phyloP scores from a whole-genome alignment of 768 basidiomycete species.

The Collybia sordida region DNA sequence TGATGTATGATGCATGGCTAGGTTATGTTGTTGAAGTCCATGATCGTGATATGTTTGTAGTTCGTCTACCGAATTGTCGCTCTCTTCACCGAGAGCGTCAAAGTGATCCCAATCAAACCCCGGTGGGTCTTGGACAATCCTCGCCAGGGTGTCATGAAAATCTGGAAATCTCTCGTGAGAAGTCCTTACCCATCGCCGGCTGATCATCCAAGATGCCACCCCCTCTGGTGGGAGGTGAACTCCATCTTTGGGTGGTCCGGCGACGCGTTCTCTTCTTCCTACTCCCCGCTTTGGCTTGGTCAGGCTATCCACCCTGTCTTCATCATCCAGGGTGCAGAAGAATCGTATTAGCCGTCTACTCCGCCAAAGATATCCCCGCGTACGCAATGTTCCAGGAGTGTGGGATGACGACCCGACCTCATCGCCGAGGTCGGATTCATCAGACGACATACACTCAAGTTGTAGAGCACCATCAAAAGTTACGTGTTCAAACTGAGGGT shows the following conservation, averaged over 20 bases:
- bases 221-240: conserved; percentile 62
- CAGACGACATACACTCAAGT: conserved; percentile 78
- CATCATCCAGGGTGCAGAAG: conserved; percentile 60
- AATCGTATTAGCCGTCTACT: conserved; percentile 61
- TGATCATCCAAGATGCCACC: conserved; percentile 75
- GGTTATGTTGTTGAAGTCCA: neutral
- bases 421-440: conserved; percentile 56
- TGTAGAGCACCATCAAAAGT: conserved; percentile 72
- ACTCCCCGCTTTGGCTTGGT: conserved; percentile 56
- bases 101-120: conserved; percentile 53
- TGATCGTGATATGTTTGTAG: conserved; percentile 2
- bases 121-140: conserved; percentile 42
- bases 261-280: conserved; percentile 53
- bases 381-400: conserved; percentile 40
- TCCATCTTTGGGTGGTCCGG: conserved; percentile 57
- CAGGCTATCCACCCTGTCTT: conserved; percentile 43
- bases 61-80: conserved; percentile 39
- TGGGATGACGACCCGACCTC: conserved; percentile 37
- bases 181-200: conserved; percentile 56
- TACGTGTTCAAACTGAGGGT: conserved; percentile 55
- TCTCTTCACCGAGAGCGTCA: conserved; percentile 55
- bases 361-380: conserved; percentile 68
- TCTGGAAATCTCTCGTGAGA: conserved; percentile 46
- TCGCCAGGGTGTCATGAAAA: conserved; percentile 39
- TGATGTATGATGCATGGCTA: conserved; percentile 10